A percentile compares a stretch with the other conserved stretches of the same genome.
Conservation (phyloP, 306 rosid genomes). For the Ceratonia siliqua region DNA sequence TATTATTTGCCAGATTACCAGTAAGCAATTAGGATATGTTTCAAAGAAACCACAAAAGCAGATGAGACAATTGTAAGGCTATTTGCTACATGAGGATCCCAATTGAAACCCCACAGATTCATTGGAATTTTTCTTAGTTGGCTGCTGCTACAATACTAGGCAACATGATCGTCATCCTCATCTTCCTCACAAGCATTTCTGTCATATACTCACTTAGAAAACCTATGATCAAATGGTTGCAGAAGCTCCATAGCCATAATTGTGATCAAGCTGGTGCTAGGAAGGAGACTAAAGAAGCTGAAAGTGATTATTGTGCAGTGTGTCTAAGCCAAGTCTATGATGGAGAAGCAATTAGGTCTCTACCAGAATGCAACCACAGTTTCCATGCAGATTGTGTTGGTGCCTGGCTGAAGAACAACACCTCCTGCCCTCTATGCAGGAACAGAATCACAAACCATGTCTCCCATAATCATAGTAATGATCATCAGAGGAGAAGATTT, state of each 20-base stretch:
- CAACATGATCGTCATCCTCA: not conserved
- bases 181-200: not conserved
- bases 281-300: not conserved
- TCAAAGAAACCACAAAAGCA: constrained; percentile 4
- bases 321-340: constrained; percentile 4
- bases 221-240: not conserved
- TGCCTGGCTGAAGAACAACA: constrained; percentile 29
- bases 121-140: not conserved
- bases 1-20: too few species aligned
- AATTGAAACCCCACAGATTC: too few species aligned
- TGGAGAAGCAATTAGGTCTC: not conserved
- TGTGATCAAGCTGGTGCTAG: not conserved
- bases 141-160: not conserved
- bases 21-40: not conserved
- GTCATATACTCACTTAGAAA: not conserved
- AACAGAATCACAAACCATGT: not conserved
- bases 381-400: constrained; percentile 28
- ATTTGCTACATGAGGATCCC: too few species aligned
- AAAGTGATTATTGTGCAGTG: constrained; percentile 26
- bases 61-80: not conserved
- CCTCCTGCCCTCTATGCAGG: constrained; percentile 38
- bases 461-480: not conserved
- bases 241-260: not conserved
- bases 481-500: not conserved
- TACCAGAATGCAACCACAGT: constrained; percentile 28